phyloP scores from a whole-genome alignment of 2,329 filamentous ascomycete genomes.

The Talaromyces sp. region DNA sequence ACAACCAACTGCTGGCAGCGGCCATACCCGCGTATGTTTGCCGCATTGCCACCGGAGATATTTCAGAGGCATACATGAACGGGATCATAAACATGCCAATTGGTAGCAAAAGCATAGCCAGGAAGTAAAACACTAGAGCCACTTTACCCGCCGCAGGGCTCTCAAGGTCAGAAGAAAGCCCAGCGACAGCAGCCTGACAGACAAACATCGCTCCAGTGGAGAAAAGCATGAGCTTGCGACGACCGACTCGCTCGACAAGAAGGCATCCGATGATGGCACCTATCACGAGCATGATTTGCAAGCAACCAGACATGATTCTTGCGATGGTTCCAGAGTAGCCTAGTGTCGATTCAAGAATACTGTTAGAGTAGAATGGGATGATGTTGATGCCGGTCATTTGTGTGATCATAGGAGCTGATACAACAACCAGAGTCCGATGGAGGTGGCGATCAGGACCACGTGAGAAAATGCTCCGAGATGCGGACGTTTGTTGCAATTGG shows the following conservation, averaged over 20 bases:
- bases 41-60: background rate
- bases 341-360: slow-evolving; percentile 1
- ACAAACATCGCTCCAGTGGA: slow-evolving; percentile 59
- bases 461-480: background rate
- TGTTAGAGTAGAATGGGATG: background rate
- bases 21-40: background rate
- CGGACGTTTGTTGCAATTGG: background rate
- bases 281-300: background rate
- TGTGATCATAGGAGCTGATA: background rate
- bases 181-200: slow-evolving; percentile 38
- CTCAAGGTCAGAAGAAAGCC: slow-evolving; percentile 32
- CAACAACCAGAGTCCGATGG: background rate
- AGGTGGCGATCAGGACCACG: background rate
- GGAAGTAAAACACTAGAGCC: slow-evolving; percentile 24
- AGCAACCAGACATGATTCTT: background rate
- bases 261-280: background rate
- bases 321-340: slow-evolving; percentile 3
- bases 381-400: background rate
- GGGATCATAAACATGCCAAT: background rate
- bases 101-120: background rate
- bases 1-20: background rate
- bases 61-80: slow-evolving; percentile 4
- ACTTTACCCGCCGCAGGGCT: slow-evolving; percentile 43
- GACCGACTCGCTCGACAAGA: background rate
- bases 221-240: slow-evolving; percentile 35